Base-by-base conservation (phyloP, 495 filamentous ascomycete species). In the Cladorrhinum samala region DNA sequence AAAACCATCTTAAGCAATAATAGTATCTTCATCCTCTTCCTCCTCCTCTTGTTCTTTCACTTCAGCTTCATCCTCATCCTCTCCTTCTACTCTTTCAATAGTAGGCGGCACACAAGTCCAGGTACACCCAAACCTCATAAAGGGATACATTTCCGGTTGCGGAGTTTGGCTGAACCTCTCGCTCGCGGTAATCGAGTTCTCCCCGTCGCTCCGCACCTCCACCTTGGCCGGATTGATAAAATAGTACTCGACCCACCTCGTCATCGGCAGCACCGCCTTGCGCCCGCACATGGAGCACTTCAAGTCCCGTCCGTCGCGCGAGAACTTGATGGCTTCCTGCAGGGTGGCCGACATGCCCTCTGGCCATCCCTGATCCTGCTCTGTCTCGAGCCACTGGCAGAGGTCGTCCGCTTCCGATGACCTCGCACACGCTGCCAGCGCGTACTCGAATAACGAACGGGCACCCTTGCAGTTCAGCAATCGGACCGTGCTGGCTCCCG, bases 241-340 rank as follows among this genome's bases (percentile, higher is more conserved):
- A 27, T 44, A 20, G 62, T 16, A 68, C 49, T 68, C 66, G 18
- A 68, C 11, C 66, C 66, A 68, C 42, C 55, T 52, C n/a, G 64
- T 59, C 27, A 56, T 23, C 1, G 64, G 66, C 8, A 55, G 52
- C 17, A 55, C 23, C 16, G 53, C 65, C 14, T 60, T 49, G 11
- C 64, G 38, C 25, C 48, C 41, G 50, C 66, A 68, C 3, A 68
- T 56, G 18, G 57, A 43, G 43, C 66, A 68, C 4, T 3, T 24
- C 30, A 55, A 46, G 3, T 64, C 62, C 27, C 27, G 11, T 13
- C 64, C 64, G 16, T 56, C 33, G 4, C 46, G 24, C 4, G 25
- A 30, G 2, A 63, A 37, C 0, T 52, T 17, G 1, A 25, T 44
- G 1, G 66, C 64, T 7, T 50, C 25, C 1, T 62, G 41, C 0